Base-by-base conservation (phyloP, 441 rosid genomes). In the Brassica balearica region DNA sequence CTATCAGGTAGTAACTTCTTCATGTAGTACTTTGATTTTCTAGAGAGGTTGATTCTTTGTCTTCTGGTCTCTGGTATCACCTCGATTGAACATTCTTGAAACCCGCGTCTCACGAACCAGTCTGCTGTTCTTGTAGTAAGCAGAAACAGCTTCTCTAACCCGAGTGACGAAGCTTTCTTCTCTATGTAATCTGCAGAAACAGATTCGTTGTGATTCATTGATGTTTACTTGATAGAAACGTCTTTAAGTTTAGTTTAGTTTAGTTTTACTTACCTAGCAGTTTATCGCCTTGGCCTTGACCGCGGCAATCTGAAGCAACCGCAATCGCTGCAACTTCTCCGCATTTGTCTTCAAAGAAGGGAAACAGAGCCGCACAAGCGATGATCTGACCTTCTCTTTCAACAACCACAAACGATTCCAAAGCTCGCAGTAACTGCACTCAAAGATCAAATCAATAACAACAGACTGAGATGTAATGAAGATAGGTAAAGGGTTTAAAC, bases 201-300 rank as follows among this genome's bases (percentile, higher is more conserved):
- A 32, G 41, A 62, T 53, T 41, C 34, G 8, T n/a, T 7, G 20
- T 55, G 12, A 22, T 27, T 8, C 27, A 65, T 36, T 11, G 23
- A 56, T 36, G 46, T 20, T 53, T 20, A 48, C 1, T 63, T 41
- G 2, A 27, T 27, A 25, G 11, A 14, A 6, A 51, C 1, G 62
- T 65, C 17, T 3, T 6, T 3, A 64, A 12, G 53, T 56, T 62
- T 61, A n/a, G 60, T 55, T 56, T 27, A 19, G 19, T 19, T 19
- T 19, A 19, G 19, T 19, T 19, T 19, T 19, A 19, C 82, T 55
- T 87, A 94, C 98, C 98, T n/a, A 94, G 93, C 64, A 92, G 80
- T 83, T 94, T 94, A 79, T 94, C 98, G 59, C 97, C 98, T 65
- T 90, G 97, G 72, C 97, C 98, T 89, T 94, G 96, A 68, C 98